Evolutionary conservation across 441 rosid species (phyloP), one percentile per base, ranked within the genome.

Genomic region (Brassica balearica): DNA sequence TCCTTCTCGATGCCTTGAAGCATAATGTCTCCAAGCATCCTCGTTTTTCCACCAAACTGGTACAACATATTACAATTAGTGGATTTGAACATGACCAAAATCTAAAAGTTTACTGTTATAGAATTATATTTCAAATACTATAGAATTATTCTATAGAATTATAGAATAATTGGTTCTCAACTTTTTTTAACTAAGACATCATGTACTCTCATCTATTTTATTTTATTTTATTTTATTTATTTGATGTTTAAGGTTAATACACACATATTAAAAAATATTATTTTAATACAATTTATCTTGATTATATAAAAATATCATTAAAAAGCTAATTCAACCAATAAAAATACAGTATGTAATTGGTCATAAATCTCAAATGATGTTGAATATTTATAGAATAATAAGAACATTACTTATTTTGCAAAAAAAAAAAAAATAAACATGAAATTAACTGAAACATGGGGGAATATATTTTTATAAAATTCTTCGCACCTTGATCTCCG

Each of bases 1-100:
- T 73, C 34, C 6, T 89, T 61, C 87, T 83, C 63, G 65, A 72
- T 8, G 91, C 90, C 23, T 61, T 89, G 61, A 77, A 27, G 68
- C 53, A 65, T 25, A 77, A 77, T 56, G 81, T 77, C 60, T 77
- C 61, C 6, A 77, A 71, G 25, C 81, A 77, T 71, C 81, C 81
- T 77, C 81, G 81, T 77, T 77, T 77, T 59, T 77, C 76, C 6
- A 41, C 61, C 25, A 77, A 41, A 41, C 59, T 77, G 81, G 72
- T 77, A 70, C 20, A 56, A 7, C 1, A 17, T 55, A 17, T 66
- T 51, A 51, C 56, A 6, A 14, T 46, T 46, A 43, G 29, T 56
- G 61, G 0, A 56, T 19, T 0, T 19, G 11, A 17, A 66, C 12
- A 15, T 65, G 23, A 17, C 8, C 61, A 56, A 56, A 48, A 56